Percentiles rank a stretch among this genome's conserved stretches.
Conservation (phyloP, 2,329 filamentous ascomycete species). For the Cercospora sesami region DNA sequence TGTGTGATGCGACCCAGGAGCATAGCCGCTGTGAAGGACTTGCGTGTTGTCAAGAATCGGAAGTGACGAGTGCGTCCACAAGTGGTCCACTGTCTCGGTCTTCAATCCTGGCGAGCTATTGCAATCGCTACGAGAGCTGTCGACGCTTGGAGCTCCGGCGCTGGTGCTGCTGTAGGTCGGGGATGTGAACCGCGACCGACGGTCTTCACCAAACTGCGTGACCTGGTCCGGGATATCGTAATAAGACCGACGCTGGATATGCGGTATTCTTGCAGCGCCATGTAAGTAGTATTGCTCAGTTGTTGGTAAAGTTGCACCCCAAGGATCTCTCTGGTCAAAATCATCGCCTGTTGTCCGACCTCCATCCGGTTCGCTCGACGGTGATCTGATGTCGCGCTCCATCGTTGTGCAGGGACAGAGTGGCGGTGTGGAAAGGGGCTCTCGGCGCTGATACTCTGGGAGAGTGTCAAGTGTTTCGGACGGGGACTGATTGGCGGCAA, state of each 20-base stretch:
- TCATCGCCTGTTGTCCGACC: neutral
- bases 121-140: slow-evolving; percentile 15
- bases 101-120: slow-evolving; percentile 11
- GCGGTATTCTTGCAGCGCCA: neutral
- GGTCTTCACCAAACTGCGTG: neutral
- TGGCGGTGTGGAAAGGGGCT: neutral
- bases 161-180: slow-evolving; percentile 16
- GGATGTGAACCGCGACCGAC: slow-evolving; percentile 7
- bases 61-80: neutral
- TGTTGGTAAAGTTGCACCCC: neutral
- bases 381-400: neutral
- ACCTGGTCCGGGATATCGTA: neutral
- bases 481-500: neutral
- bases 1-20: slow-evolving; percentile 8
- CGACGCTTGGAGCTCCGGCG: slow-evolving; percentile 12
- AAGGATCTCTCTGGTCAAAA: neutral
- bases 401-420: neutral
- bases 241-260: neutral
- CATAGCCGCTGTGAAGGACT: slow-evolving; percentile 9
- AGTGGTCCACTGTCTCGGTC: neutral
- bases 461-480: neutral
- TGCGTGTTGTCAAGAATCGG: neutral
- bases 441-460: neutral
- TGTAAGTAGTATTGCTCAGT: neutral
- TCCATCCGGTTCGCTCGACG: neutral